These are phyloP conservation scores for Lobulomyces angularis DNA, from an alignment of 192 early-diverging fungal genomes.

Conservation along the genomic window DNA sequence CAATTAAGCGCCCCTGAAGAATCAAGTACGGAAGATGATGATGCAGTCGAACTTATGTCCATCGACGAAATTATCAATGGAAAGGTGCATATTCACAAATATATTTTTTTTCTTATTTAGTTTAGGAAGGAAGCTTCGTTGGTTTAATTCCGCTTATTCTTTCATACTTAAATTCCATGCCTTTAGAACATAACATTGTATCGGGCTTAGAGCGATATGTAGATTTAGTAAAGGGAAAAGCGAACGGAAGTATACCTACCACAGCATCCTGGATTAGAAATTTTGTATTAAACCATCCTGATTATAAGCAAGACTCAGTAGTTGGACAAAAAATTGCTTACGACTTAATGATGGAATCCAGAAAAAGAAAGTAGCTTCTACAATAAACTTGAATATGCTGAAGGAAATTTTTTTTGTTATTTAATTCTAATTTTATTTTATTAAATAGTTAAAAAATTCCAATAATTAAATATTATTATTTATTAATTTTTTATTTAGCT, in stretches of 20 bases:
- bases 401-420: too few relatives aligned
- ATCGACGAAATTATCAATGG: conserved; percentile 92
- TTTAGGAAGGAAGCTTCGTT: conserved; percentile 45
- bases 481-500: too few relatives aligned
- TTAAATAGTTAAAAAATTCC: too few relatives aligned
- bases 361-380: conserved; percentile 3
- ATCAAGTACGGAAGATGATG: conserved; percentile 7
- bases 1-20: conserved; percentile 3
- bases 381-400: conserved; percentile 5
- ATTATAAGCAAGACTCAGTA: conserved; percentile 81
- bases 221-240: conserved; percentile 63
- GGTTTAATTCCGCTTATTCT: conserved; percentile 77
- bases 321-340: conserved; percentile 73
- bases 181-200: conserved; percentile 57
- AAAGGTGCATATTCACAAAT: conserved; percentile 31
- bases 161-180: conserved; percentile 66
- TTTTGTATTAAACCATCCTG: conserved; percentile 75
- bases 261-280: conserved; percentile 80
- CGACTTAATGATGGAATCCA: conserved; percentile 58
- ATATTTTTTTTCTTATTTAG: too few relatives aligned
- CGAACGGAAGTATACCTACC: conserved; percentile 73
- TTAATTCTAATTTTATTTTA: too few relatives aligned
- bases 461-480: too few relatives aligned
- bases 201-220: conserved; percentile 61
- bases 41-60: conserved; percentile 54